Evolutionary conservation across 148 eudicot species (phyloP).

Genomic region (Spergularia marina): DNA sequence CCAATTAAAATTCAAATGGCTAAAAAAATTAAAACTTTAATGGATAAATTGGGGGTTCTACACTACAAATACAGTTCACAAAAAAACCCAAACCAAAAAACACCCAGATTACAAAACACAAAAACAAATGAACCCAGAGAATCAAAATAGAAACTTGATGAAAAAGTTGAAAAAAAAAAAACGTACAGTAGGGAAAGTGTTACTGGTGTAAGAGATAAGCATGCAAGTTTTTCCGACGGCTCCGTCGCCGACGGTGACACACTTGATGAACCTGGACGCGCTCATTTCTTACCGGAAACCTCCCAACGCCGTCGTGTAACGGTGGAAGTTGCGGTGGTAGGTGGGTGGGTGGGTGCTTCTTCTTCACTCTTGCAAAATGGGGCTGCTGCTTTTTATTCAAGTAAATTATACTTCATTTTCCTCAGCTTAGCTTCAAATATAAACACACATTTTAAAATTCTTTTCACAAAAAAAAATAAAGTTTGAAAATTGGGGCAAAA

Average conservation of each 20-base stretch:
- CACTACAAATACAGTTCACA: not conserved
- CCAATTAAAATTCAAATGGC: not conserved
- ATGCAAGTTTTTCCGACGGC: slow-evolving; percentile 40
- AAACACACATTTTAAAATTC: not conserved
- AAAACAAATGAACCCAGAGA: not conserved
- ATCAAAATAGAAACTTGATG: slow-evolving; percentile 14
- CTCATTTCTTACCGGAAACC: slow-evolving; percentile 32
- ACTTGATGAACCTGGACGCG: slow-evolving; percentile 38
- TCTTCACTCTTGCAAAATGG: not conserved
- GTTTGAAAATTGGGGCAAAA: slow-evolving; percentile 15
- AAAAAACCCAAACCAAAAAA: not conserved
- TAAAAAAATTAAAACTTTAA: not conserved
- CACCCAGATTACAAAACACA: slow-evolving; percentile 1
- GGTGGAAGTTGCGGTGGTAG: not conserved
- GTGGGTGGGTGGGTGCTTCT: not conserved
- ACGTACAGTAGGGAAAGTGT: slow-evolving; percentile 51
- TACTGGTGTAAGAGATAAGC: slow-evolving; percentile 44
- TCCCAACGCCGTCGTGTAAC: not conserved
- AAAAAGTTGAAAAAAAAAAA: not conserved
- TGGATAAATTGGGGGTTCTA: not conserved
- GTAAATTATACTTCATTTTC: not conserved
- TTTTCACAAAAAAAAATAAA: not conserved
- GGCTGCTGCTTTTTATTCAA: not conserved
- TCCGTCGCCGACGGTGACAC: slow-evolving; percentile 38
- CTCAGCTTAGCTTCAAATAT: slow-evolving; percentile 14